Conservation (phyloP, 1,284 basidiomycete genomes). For the Irpex sp. region DNA sequence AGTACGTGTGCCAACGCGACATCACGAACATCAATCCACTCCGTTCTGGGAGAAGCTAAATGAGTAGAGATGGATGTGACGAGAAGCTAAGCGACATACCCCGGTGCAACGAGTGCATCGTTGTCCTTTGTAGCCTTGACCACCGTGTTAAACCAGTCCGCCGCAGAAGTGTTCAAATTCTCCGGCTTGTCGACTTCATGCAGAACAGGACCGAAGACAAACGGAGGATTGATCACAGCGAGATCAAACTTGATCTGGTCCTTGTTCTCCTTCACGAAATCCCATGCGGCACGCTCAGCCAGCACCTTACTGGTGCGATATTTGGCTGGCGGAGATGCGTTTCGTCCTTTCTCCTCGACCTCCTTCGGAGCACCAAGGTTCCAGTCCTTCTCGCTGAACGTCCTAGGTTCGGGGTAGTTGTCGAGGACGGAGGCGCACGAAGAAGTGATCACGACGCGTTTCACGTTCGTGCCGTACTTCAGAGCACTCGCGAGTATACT, state of each 20-base stretch:
- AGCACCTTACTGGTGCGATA: slow-evolving; percentile 61
- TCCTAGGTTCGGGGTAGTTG: slow-evolving; percentile 16
- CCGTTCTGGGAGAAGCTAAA: not conserved
- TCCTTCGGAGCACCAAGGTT: slow-evolving; percentile 49
- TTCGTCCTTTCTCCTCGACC: slow-evolving; percentile 45
- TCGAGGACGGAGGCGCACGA: slow-evolving; percentile 46
- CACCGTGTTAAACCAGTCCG: slow-evolving; percentile 29
- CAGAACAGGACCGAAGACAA: slow-evolving; percentile 43
- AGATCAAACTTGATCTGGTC: slow-evolving; percentile 47
- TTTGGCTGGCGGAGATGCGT: slow-evolving; percentile 36
- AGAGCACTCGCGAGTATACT: slow-evolving; percentile 9
- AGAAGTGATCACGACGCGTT: slow-evolving; percentile 62
- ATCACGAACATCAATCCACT: slow-evolving; percentile 59
- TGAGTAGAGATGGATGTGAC: not conserved
- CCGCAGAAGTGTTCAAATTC: slow-evolving; percentile 51
- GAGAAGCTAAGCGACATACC: slow-evolving; percentile 12
- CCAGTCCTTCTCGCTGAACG: slow-evolving; percentile 52
- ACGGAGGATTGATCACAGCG: slow-evolving; percentile 53
- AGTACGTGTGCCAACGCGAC: slow-evolving; percentile 53
- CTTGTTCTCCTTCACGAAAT: slow-evolving; percentile 55
- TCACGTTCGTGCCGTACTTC: slow-evolving; percentile 34
- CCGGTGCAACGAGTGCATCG: slow-evolving; percentile 13
- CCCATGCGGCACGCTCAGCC: slow-evolving; percentile 45
- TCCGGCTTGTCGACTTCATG: slow-evolving; percentile 46
- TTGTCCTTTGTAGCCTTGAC: slow-evolving; percentile 23